These are phyloP conservation scores for Gamarada debralockiae DNA, from an alignment of 495 filamentous ascomycete species.

Conservation along the genomic window DNA sequence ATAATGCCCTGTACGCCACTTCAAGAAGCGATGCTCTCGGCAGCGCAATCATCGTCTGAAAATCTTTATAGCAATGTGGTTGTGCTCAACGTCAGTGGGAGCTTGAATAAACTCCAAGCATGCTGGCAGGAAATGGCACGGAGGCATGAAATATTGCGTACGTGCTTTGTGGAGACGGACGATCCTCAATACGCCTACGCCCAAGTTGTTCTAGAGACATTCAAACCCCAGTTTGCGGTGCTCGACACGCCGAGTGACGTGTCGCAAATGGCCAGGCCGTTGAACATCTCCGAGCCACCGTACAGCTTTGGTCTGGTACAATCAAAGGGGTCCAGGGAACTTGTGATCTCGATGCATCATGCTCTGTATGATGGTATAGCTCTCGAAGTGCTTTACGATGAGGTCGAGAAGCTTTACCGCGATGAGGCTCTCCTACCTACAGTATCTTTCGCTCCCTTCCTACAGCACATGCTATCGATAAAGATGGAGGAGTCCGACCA, in stretches of 20 bases:
- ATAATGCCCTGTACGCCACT: constrained; percentile 77
- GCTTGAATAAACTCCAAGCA: constrained; percentile 34
- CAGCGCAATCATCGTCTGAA: constrained; percentile 11
- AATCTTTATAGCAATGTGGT: constrained; percentile 54
- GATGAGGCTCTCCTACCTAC: constrained; percentile 39
- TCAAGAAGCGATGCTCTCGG: constrained; percentile 72
- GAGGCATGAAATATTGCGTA: constrained; percentile 59
- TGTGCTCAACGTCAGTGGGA: constrained; percentile 40
- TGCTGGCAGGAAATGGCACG: constrained; percentile 45
- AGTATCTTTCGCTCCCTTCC: constrained; percentile 42
- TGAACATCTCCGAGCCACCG: constrained; percentile 21
- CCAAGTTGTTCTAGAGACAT: constrained; percentile 46
- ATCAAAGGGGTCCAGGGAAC: constrained; percentile 12
- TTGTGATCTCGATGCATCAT: constrained; percentile 70
- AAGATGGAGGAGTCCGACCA: constrained; percentile 37
- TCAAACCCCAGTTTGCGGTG: constrained; percentile 10
- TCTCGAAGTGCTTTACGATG: constrained; percentile 58
- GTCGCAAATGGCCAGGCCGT: background rate
- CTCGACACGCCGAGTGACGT: background rate
- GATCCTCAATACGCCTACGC: constrained; percentile 47
- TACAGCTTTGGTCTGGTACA: constrained; percentile 27
- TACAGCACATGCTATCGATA: constrained; percentile 40
- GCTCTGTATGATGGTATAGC: constrained; percentile 78
- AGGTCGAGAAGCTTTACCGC: constrained; percentile 52
- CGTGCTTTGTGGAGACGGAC: constrained; percentile 50